Evolutionary conservation across 371 early-diverging fungal species (phyloP), one percentile per base, ranked within the genome.

Genomic region (Mucor piriformis): DNA sequence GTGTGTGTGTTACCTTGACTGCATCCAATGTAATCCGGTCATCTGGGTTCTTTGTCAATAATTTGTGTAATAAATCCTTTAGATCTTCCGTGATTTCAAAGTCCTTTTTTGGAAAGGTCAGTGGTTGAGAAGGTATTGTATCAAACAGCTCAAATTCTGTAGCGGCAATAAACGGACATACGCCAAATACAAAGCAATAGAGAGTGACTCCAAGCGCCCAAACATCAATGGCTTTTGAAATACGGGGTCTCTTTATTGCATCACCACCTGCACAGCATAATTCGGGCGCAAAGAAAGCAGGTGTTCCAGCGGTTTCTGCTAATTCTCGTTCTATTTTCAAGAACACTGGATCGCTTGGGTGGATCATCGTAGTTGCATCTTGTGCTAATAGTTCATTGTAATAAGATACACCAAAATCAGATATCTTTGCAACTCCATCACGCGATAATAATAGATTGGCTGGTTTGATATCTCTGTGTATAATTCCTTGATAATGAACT

Each of bases 161-260:
- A 13, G 88, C 87, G 6, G 95, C 99, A 25, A 88, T 88, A 77
- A 99, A 99, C 2, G 99, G 99, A 44, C 96, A 92, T 29, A 82
- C 77, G 2, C 99, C 99, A 76, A 87, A 96, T 12, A 96, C 80
- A 34, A 99, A 77, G 57, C 98, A 98, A 73, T 94, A 99, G 8
- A 99, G 83, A 2, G 98, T 96, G 18, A 99, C 97, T 0, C 99
- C 99, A 53, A 97, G 76, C 13, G 98, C 97, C 99, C 99, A 99
- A 6, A 98, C 85, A 72, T 99, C 99, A 52, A 98, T 95, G 2
- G 90, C 90, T 34, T 88, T 88, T 21, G 92, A 90, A 10, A 90
- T 88, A 12, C 76, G 83, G 24, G 76, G 73, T 11, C 44, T 38
- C 12, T 37, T 38, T 3, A 35, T 25, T 49, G 23, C 12, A 16